These are phyloP conservation scores for Trypethelium eluteriae DNA, from an alignment of 495 filamentous ascomycete species.

Conservation along the genomic window DNA sequence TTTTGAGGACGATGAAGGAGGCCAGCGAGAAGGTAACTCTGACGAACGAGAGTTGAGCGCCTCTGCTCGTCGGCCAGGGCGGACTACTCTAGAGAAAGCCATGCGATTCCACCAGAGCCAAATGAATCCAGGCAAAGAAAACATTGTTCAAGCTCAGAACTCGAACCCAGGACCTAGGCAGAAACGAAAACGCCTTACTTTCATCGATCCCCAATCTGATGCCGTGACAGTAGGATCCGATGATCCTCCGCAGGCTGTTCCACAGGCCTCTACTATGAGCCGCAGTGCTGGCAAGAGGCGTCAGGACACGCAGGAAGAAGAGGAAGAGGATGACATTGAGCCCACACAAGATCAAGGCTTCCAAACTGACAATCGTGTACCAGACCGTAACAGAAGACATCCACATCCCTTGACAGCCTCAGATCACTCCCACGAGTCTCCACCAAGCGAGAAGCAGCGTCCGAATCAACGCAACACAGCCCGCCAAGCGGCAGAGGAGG, in stretches of 20 bases:
- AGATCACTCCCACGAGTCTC: background rate
- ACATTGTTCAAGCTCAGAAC: conserved; percentile 25
- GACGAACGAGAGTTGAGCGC: conserved; percentile 1
- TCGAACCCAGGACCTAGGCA: conserved; percentile 19
- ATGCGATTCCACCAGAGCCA: conserved; percentile 17
- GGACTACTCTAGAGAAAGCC: conserved; percentile 1
- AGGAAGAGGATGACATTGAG: conserved; percentile 21
- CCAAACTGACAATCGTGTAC: conserved; percentile 23
- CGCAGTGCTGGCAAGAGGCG: conserved; percentile 19
- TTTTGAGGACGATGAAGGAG: conserved; percentile 8
- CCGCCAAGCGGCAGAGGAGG: background rate
- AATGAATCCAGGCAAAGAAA: background rate
- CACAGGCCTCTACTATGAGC: conserved; percentile 14
- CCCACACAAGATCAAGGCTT: conserved; percentile 28
- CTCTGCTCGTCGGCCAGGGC: conserved; percentile 14
- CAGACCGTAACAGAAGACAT: conserved; percentile 15
- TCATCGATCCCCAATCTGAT: conserved; percentile 38
- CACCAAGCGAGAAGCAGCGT: background rate
- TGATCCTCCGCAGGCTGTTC: conserved; percentile 25
- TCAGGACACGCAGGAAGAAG: conserved; percentile 9
- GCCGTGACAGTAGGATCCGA: conserved; percentile 32
- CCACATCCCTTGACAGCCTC: background rate
- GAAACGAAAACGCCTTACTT: conserved; percentile 20
- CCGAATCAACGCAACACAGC: background rate
- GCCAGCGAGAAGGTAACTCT: conserved; percentile 3